Evolutionary conservation across 768 basidiomycete species (phyloP).

Genomic region (Boletus huronensis): DNA sequence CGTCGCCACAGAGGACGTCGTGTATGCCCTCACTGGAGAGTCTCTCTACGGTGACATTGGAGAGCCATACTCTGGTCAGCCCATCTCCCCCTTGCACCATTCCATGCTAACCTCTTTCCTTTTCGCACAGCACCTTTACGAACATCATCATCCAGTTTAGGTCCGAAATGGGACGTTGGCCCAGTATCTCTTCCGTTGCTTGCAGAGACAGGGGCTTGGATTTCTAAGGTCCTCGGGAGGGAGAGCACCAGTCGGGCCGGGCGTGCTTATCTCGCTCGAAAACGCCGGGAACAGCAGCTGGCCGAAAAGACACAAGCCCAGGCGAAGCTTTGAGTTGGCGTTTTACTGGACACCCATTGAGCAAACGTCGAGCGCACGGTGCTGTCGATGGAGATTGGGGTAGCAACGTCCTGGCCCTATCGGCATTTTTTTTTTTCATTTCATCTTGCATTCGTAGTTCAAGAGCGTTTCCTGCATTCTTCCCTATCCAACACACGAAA

Average conservation of each 20-base stretch:
- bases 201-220: conserved; percentile 80
- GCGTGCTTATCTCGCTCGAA: conserved; percentile 59
- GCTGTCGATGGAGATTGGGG: background rate
- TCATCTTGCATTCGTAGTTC: background rate
- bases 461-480: background rate
- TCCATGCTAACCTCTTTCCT: background rate
- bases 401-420: background rate
- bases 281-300: conserved; percentile 33
- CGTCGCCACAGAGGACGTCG: conserved; percentile 88
- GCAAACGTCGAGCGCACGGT: background rate
- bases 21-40: conserved; percentile 75
- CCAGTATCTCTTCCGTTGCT: conserved; percentile 62
- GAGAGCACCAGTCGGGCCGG: conserved; percentile 76
- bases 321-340: conserved; percentile 5
- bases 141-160: background rate
- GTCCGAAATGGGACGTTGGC: conserved; percentile 31
- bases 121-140: background rate
- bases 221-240: conserved; percentile 61
- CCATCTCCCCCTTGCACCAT: background rate
- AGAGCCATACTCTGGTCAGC: conserved; percentile 20
- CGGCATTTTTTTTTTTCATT: background rate
- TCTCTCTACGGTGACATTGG: conserved; percentile 51
- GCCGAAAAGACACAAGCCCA: conserved; percentile 13
- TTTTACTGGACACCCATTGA: background rate
- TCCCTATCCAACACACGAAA: background rate